A percentile compares a stretch with the other conserved stretches of the same genome.
Conservation (phyloP, 805 yeast species). For the Myxozyma udenii region DNA sequence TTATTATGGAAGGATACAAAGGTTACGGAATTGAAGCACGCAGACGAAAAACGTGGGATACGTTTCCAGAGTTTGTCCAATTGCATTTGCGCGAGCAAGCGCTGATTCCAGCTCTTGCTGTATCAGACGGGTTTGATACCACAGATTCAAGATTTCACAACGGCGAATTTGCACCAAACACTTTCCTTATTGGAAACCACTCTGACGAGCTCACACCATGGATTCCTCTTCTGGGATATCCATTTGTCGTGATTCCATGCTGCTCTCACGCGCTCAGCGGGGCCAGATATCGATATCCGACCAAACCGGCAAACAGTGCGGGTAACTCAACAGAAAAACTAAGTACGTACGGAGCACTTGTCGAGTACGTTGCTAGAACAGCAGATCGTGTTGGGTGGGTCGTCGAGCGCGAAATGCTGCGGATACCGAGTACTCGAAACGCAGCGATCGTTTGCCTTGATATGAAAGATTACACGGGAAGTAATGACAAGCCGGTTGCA, state of each 20-base stretch:
- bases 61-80: slow-evolving; percentile 66
- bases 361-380: slow-evolving; percentile 74
- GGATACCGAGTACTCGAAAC: slow-evolving; percentile 93
- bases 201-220: slow-evolving; percentile 94
- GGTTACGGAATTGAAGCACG: slow-evolving; percentile 92
- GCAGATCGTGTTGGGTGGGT: slow-evolving; percentile 76
- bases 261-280: slow-evolving; percentile 89
- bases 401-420: slow-evolving; percentile 76
- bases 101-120: slow-evolving; percentile 57
- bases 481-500: slow-evolving; percentile 31
- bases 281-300: slow-evolving; percentile 60
- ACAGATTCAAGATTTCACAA: slow-evolving; percentile 12
- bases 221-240: slow-evolving; percentile 79
- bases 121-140: not conserved
- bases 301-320: not conserved
- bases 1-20: slow-evolving; percentile 70
- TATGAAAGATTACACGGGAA: slow-evolving; percentile 35
- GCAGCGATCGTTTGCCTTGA: slow-evolving; percentile 78
- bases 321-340: slow-evolving; percentile 31
- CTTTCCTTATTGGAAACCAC: slow-evolving; percentile 90
- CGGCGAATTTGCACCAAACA: slow-evolving; percentile 53
- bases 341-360: slow-evolving; percentile 73
- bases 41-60: slow-evolving; percentile 79
- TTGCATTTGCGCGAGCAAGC: slow-evolving; percentile 66
- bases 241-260: slow-evolving; percentile 91